Percentiles rank a stretch among this genome's conserved stretches.
Conservation (phyloP, 108 stramenopile genomes). For the Asterionellopsis glacialis region DNA sequence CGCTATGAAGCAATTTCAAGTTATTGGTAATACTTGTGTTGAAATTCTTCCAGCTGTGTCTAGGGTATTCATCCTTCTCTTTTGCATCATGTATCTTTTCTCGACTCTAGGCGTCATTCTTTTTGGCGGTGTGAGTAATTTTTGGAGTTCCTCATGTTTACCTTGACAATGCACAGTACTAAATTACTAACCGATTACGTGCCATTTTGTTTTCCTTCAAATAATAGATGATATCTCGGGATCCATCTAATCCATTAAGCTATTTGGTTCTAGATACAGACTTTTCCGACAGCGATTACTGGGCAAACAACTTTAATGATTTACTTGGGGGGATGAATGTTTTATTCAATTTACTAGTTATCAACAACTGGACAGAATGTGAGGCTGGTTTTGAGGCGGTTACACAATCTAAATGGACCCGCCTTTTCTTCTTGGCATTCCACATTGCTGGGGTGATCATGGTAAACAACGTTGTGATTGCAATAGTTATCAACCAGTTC, state of each 20-base stretch:
- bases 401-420: constrained; percentile 32
- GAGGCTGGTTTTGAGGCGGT: constrained; percentile 43
- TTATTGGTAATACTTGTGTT: constrained; percentile 40
- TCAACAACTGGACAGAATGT: constrained; percentile 78
- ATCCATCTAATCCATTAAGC: constrained; percentile 48
- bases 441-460: constrained; percentile 68
- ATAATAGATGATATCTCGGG: constrained; percentile 27
- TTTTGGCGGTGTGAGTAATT: constrained; percentile 46
- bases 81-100: constrained; percentile 57
- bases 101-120: constrained; percentile 53
- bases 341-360: constrained; percentile 72
- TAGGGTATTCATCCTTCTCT: constrained; percentile 43
- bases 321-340: constrained; percentile 70
- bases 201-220: constrained; percentile 3
- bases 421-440: constrained; percentile 67
- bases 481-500: constrained; percentile 73
- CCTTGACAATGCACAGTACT: too few species aligned
- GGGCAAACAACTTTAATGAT: constrained; percentile 87
- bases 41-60: constrained; percentile 55
- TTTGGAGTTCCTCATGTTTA: too few species aligned
- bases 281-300: constrained; percentile 60
- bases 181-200: too few species aligned
- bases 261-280: constrained; percentile 42
- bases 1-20: constrained; percentile 43
- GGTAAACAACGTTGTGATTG: constrained; percentile 72